Evolutionary conservation across 163 green algal species (phyloP).

Genomic region (Chlorella variabilis): DNA sequence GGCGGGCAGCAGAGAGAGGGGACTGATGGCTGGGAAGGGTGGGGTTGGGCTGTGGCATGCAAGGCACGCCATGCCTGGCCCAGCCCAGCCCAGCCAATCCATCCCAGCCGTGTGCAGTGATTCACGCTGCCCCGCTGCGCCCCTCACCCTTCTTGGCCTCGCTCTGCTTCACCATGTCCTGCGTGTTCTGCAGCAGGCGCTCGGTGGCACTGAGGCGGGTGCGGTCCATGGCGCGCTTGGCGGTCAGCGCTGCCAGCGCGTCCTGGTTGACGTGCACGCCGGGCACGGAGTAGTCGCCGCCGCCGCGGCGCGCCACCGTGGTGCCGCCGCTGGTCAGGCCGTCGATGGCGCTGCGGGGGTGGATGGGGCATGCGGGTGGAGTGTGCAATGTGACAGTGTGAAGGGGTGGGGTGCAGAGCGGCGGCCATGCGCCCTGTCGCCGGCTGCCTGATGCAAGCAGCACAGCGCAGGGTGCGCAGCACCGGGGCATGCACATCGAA

Average conservation of each 20-base stretch:
- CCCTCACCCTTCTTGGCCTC: slow-evolving; percentile 26
- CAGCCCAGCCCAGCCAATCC: too few species aligned
- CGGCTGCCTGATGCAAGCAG: too few species aligned
- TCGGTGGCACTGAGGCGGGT: slow-evolving; percentile 32
- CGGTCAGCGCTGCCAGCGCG: slow-evolving; percentile 6
- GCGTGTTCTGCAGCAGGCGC: slow-evolving; percentile 38
- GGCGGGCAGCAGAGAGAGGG: neutral
- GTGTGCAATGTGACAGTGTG: too few species aligned
- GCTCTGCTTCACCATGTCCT: slow-evolving; percentile 33
- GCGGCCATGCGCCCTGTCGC: too few species aligned
- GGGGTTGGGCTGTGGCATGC: neutral
- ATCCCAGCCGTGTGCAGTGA: too few species aligned
- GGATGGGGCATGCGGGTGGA: too few species aligned
- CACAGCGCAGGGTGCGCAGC: too few species aligned
- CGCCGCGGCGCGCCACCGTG: neutral
- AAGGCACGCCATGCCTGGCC: too few species aligned
- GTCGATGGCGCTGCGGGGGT: slow-evolving; percentile 15
- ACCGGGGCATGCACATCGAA: too few species aligned
- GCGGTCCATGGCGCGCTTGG: slow-evolving; percentile 26
- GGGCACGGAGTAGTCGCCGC: neutral
- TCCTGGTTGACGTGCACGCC: slow-evolving; percentile 32
- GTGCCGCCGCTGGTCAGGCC: neutral
- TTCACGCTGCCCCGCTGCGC: too few species aligned
- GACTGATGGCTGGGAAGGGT: neutral
- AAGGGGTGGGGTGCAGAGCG: too few species aligned